Evolutionary conservation across 768 basidiomycete genomes (phyloP), one percentile per base, ranked within the genome.

Genomic region (Leccinum ochraceum): DNA sequence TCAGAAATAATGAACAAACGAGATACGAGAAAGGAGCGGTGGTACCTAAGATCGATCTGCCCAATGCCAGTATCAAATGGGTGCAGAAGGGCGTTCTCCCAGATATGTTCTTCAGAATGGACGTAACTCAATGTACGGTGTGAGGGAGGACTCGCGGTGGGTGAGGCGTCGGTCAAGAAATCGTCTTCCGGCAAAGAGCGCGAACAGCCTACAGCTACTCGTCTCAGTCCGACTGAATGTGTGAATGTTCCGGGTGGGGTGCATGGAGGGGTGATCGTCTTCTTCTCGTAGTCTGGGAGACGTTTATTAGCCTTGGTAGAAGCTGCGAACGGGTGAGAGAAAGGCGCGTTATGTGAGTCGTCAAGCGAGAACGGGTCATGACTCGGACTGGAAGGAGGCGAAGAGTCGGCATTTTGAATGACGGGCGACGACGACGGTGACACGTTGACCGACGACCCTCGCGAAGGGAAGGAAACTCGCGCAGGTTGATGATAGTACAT

Each of bases 321-420:
- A 0, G 80, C 88, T 13, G 88, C 84, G 56, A 86, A 83, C 0
- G 86, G 87, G 65, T 89, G 71, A 60, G 63, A 58, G 26, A 70
- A 61, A 6, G 61, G 48, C 14, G 14, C 26, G 39, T 53, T 58
- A n/a, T 53, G 64, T 68, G 48, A 76, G 72, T 62, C 65, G 72
- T 62, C 65, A 71, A 74, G 56, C 62, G 74, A 66, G 34, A 56
- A 69, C 1, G 60, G 70, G 16, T 32, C 69, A 50, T 76, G 63
- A 17, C 55, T 37, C 0, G 76, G 76, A 37, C 77, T 78, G 4
- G 74, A 72, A 5, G 68, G 71, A 0, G 78, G 77, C 0, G 76
- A 79, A 16, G 78, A 79, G 22, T 78, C 75, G 3, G 75, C 54
- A 2, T 77, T 69, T 3, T 74, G 78, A 0, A 73, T 66, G 7